Conservation (phyloP, 176 grass and related monocot genomes). For the Oryza meyeriana region DNA sequence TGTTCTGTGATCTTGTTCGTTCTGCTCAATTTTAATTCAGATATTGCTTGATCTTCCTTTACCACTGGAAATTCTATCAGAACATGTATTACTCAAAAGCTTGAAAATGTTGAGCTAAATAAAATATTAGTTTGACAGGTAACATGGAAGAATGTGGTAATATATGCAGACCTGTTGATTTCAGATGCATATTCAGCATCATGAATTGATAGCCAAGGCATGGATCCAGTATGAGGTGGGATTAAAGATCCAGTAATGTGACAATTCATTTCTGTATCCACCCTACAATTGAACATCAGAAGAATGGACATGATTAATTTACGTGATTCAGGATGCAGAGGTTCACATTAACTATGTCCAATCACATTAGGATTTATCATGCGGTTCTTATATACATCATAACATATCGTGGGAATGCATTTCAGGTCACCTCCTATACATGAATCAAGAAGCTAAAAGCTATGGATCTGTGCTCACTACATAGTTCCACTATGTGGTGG, state of each 20-base stretch:
- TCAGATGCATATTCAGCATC: slow-evolving; percentile 48
- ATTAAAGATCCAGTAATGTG: slow-evolving; percentile 85
- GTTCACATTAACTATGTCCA: neutral
- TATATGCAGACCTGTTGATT: slow-evolving; percentile 40
- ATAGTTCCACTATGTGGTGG: neutral
- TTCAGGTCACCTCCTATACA: neutral
- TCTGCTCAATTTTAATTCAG: slow-evolving; percentile 14
- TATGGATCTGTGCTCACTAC: neutral
- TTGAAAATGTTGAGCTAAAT: slow-evolving; percentile 5
- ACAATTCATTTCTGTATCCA: slow-evolving; percentile 80
- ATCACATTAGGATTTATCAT: neutral
- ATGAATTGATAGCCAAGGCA: slow-evolving; percentile 62
- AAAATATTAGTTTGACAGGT: slow-evolving; percentile 1
- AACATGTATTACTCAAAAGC: slow-evolving; percentile 16
- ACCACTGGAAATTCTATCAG: slow-evolving; percentile 32
- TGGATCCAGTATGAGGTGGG: slow-evolving; percentile 67
- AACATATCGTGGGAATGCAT: neutral
- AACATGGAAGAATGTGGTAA: neutral
- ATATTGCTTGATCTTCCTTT: slow-evolving; percentile 15
- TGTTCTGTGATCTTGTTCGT: slow-evolving; percentile 22
- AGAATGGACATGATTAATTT: slow-evolving; percentile 12
- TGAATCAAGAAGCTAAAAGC: neutral
- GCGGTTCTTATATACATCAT: slow-evolving; percentile 8
- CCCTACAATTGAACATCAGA: slow-evolving; percentile 48
- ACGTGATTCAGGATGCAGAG: slow-evolving; percentile 8